phyloP scores from a whole-genome alignment of 805 yeast species.

The Wickerhamiella bombiphila region DNA sequence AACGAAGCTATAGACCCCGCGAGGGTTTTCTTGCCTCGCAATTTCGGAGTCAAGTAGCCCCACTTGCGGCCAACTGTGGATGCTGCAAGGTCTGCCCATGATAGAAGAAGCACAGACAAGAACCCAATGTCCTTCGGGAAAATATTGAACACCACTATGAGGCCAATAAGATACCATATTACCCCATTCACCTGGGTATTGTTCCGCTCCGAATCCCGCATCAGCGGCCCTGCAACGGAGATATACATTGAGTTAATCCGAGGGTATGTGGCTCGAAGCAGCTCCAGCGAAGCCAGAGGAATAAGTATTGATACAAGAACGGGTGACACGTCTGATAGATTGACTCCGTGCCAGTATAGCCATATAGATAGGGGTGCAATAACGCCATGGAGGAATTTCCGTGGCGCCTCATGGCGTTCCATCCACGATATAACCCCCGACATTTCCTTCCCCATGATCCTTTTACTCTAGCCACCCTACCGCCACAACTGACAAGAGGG shows the following conservation, averaged over 20 bases:
- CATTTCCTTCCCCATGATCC: too few species aligned
- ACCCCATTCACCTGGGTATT: conserved; percentile 56
- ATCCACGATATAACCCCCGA: conserved; percentile 27
- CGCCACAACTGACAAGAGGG: too few species aligned
- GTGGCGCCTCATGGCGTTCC: conserved; percentile 73
- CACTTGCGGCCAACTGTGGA: conserved; percentile 79
- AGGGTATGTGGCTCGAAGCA: conserved; percentile 46
- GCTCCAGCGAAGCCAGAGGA: conserved; percentile 46
- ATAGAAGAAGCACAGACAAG: conserved; percentile 60
- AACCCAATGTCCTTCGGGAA: conserved; percentile 72
- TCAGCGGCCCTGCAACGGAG: conserved; percentile 56
- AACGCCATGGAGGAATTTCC: conserved; percentile 77
- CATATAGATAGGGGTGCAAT: conserved; percentile 72
- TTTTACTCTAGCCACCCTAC: too few species aligned
- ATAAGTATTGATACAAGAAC: conserved; percentile 45
- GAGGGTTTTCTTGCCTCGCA: conserved; percentile 61
- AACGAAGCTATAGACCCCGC: conserved; percentile 90
- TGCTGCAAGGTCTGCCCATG: conserved; percentile 98
- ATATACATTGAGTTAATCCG: conserved; percentile 56
- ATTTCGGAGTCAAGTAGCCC: conserved; percentile 71
- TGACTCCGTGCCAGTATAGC: conserved; percentile 49
- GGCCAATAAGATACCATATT: conserved; percentile 72
- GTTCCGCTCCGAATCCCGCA: conserved; percentile 69
- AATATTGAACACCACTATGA: conserved; percentile 50
- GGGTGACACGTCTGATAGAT: conserved; percentile 40